These are phyloP conservation scores for Brettanomyces anomalus DNA, from an alignment of 805 yeast species.

Conservation along the genomic window DNA sequence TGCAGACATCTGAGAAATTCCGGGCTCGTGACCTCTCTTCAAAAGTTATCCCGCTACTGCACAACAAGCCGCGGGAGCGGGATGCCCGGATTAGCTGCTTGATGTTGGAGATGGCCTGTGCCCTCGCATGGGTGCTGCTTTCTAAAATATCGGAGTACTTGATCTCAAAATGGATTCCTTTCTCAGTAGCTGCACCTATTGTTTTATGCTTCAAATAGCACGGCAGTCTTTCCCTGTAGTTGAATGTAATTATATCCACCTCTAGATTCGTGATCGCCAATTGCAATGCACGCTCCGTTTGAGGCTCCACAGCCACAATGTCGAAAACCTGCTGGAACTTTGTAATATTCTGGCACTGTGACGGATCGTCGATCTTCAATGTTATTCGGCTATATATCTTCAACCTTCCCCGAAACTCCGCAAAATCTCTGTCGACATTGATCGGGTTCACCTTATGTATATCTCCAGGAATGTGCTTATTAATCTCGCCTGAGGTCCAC, in stretches of 20 bases:
- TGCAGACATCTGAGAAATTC: slow-evolving; percentile 57
- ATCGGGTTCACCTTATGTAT: slow-evolving; percentile 34
- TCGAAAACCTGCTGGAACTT: slow-evolving; percentile 48
- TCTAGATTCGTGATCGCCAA: slow-evolving; percentile 69
- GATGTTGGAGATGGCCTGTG: slow-evolving; percentile 61
- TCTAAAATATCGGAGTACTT: slow-evolving; percentile 49
- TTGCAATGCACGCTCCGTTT: slow-evolving; percentile 69
- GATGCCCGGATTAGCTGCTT: slow-evolving; percentile 73
- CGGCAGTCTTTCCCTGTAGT: slow-evolving; percentile 56
- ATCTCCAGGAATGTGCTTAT: slow-evolving; percentile 46
- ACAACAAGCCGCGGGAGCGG: slow-evolving; percentile 67
- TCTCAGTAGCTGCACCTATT: slow-evolving; percentile 70
- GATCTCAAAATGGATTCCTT: slow-evolving; percentile 79
- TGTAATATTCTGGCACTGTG: slow-evolving; percentile 58
- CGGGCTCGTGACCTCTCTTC: slow-evolving; percentile 44
- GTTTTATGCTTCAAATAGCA: slow-evolving; percentile 76
- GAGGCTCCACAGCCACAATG: slow-evolving; percentile 72
- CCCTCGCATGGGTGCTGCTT: slow-evolving; percentile 27
- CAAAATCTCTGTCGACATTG: slow-evolving; percentile 22
- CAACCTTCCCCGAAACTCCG: slow-evolving; percentile 30
- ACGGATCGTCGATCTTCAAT: slow-evolving; percentile 63
- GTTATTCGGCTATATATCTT: slow-evolving; percentile 64
- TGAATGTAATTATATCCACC: slow-evolving; percentile 72
- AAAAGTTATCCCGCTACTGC: slow-evolving; percentile 64
- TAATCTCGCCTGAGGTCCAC: slow-evolving; percentile 24